Percentiles rank a stretch among this genome's conserved stretches.
phyloP scores from a whole-genome alignment of 176 grass and related monocot genomes.

The Bolboschoenus planiculmis region DNA sequence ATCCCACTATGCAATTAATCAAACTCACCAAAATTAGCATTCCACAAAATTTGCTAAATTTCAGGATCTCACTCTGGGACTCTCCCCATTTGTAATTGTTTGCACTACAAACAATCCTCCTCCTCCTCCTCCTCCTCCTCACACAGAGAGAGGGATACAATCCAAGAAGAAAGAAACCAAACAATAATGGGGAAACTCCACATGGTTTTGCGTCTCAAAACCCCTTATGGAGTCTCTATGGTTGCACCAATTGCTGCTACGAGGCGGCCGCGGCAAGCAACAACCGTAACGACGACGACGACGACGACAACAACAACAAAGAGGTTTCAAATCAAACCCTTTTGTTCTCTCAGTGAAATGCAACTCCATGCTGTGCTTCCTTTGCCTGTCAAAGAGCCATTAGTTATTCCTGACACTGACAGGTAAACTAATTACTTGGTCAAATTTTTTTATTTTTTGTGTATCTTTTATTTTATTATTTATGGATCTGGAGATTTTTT shows the following conservation, averaged over 20 bases:
- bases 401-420: neutral
- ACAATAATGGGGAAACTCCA: conserved; percentile 1
- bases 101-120: too few relatives aligned
- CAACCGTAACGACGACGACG: neutral
- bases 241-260: neutral
- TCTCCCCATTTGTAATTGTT: too few relatives aligned
- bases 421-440: neutral
- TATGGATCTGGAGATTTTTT: neutral
- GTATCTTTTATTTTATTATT: neutral
- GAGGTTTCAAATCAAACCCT: neutral
- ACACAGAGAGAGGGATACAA: neutral
- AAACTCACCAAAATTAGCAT: neutral
- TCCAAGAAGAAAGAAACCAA: too few relatives aligned
- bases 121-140: neutral
- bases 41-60: neutral
- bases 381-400: neutral
- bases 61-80: neutral
- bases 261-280: neutral
- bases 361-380: neutral
- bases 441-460: neutral
- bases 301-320: neutral
- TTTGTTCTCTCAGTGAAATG: conserved; percentile 2
- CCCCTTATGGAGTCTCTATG: conserved; percentile 1
- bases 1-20: too few relatives aligned
- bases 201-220: conserved; percentile 6